phyloP scores from a whole-genome alignment of 2,329 filamentous ascomycete species.

The Diplodia mutila region DNA sequence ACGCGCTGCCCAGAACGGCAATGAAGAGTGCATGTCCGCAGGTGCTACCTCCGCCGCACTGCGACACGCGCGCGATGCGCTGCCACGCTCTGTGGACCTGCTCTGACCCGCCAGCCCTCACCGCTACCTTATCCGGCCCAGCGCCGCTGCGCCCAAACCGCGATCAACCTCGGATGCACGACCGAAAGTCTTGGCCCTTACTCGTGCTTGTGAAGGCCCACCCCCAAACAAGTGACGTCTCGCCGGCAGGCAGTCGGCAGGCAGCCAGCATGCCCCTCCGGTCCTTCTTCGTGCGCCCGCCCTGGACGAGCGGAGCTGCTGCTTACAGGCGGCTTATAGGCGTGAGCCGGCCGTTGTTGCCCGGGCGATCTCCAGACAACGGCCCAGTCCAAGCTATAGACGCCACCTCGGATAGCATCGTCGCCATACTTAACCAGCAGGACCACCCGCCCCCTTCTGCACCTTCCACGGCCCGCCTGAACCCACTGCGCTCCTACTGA shows the following conservation, averaged over 20 bases:
- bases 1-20: conserved; percentile 16
- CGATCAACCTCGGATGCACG: background rate
- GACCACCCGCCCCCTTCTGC: background rate
- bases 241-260: too few relatives aligned
- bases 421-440: conserved; percentile 15
- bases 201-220: background rate
- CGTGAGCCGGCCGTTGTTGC: conserved; percentile 7
- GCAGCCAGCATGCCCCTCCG: background rate
- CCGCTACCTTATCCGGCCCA: conserved; percentile 10
- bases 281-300: conserved; percentile 5
- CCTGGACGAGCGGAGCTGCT: conserved; percentile 20
- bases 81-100: conserved; percentile 7
- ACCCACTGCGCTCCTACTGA: conserved; percentile 1
- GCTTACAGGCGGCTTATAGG: conserved; percentile 18
- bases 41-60: conserved; percentile 3
- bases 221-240: conserved; percentile 8
- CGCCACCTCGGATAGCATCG: conserved; percentile 7
- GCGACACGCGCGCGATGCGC: background rate
- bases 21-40: conserved; percentile 11
- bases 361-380: conserved; percentile 12
- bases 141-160: background rate
- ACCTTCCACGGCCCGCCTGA: conserved; percentile 11
- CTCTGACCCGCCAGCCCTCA: conserved; percentile 3
- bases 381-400: background rate
- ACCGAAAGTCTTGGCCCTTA: background rate